Percentiles rank a stretch among this genome's conserved stretches.
phyloP scores from a whole-genome alignment of 1,284 basidiomycete species.

The Ceratobasidium sp. region DNA sequence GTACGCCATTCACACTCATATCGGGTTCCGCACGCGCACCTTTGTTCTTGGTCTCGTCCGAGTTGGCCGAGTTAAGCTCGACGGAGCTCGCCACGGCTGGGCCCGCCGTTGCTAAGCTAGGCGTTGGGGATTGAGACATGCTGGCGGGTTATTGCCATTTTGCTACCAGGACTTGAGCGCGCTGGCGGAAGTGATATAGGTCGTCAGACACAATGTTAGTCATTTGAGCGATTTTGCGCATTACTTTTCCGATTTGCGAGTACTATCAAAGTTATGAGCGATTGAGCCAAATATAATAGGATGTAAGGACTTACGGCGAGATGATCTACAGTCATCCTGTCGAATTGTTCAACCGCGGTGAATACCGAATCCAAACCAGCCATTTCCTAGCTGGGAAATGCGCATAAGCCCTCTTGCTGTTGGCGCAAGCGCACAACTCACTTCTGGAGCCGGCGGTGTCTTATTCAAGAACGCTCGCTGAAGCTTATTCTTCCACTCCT shows the following conservation, averaged over 20 bases:
- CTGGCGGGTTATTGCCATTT: slow-evolving; percentile 68
- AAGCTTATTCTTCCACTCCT: slow-evolving; percentile 89
- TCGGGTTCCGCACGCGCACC: slow-evolving; percentile 43
- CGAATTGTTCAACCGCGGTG: slow-evolving; percentile 83
- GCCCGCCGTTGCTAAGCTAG: background rate
- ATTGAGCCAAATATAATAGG: slow-evolving; percentile 37
- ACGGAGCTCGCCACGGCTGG: slow-evolving; percentile 3
- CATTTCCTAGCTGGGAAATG: slow-evolving; percentile 70
- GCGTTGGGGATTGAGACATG: background rate
- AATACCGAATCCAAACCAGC: slow-evolving; percentile 79
- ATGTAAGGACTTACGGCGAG: slow-evolving; percentile 67
- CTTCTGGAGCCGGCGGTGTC: slow-evolving; percentile 66
- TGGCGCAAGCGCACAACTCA: slow-evolving; percentile 49
- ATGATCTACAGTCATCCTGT: slow-evolving; percentile 85
- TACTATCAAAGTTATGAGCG: slow-evolving; percentile 60
- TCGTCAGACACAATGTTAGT: slow-evolving; percentile 79
- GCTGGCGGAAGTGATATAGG: slow-evolving; percentile 86
- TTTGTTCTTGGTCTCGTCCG: slow-evolving; percentile 41
- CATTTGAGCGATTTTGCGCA: slow-evolving; percentile 90
- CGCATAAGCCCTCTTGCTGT: slow-evolving; percentile 23
- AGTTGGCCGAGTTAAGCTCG: slow-evolving; percentile 12
- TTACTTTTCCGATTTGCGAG: slow-evolving; percentile 98
- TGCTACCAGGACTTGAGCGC: slow-evolving; percentile 77
- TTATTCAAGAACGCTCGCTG: slow-evolving; percentile 87
- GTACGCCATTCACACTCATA: slow-evolving; percentile 2